Evolutionary conservation across 2,329 filamentous ascomycete species (phyloP).

Genomic region (Trichoderma brevicompactum): DNA sequence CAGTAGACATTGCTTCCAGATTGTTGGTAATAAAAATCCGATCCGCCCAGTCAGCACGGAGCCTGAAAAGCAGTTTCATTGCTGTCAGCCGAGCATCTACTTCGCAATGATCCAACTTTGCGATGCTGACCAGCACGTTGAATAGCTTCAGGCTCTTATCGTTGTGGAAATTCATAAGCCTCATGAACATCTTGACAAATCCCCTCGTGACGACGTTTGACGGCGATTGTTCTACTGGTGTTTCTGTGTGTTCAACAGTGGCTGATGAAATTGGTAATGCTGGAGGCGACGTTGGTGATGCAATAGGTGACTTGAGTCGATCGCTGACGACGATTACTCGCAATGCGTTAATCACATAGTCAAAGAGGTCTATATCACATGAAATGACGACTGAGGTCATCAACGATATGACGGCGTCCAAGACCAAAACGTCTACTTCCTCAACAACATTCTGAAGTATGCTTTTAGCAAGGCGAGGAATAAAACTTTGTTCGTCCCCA

Average conservation of each 20-base stretch:
- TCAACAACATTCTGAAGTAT: conserved; percentile 64
- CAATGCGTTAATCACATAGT: conserved; percentile 59
- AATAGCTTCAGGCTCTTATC: conserved; percentile 67
- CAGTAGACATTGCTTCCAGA: conserved; percentile 74
- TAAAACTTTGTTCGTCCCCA: conserved; percentile 60
- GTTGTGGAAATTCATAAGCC: conserved; percentile 68
- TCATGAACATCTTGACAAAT: conserved; percentile 76
- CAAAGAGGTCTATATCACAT: conserved; percentile 62
- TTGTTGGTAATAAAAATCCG: conserved; percentile 72
- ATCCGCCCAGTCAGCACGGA: conserved; percentile 81
- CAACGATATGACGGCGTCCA: conserved; percentile 68
- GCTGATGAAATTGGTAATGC: conserved; percentile 35
- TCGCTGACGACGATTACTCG: conserved; percentile 56
- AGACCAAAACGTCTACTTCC: conserved; percentile 67
- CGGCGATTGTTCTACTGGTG: conserved; percentile 52
- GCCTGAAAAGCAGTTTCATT: conserved; percentile 78
- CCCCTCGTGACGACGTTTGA: conserved; percentile 74
- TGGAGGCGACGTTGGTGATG: conserved; percentile 38
- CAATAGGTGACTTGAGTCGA: conserved; percentile 49
- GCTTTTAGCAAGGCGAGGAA: conserved; percentile 62
- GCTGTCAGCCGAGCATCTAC: conserved; percentile 72
- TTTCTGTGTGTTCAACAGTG: conserved; percentile 32
- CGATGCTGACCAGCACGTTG: conserved; percentile 66
- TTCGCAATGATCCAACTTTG: conserved; percentile 62
- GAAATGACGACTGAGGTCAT: conserved; percentile 67